Base-by-base conservation (phyloP, 2,329 filamentous ascomycete genomes). In the Coleophoma cylindrospora region DNA sequence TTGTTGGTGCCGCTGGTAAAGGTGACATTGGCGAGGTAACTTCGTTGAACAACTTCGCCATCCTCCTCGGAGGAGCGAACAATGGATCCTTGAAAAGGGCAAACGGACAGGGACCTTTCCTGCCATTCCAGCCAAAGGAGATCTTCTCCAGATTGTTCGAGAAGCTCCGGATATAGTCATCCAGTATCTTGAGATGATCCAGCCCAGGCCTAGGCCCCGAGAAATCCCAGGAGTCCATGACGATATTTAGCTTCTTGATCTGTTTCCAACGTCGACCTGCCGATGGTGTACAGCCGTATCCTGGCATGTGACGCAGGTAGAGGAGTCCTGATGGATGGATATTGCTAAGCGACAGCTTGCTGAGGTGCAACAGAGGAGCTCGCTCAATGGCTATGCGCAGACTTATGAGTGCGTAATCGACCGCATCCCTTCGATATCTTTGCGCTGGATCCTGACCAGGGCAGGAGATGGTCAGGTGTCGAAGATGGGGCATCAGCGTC, bases 321-420 rank as follows among this genome's bases (percentile, higher is more conserved):
- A 86, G 77, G 47, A 95, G 81, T 8, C 86, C 87, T 1, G 81
- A 79, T 0, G 89, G 83, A 59, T 95, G 89, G 10, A 95, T 79
- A 2, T 81, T 81, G 12, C 81, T 79, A 2, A 95, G 76, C 1
- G 87, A 87, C 3, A 96, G 75, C 53, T 84, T 85, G 55, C 76
- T 73, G 13, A 96, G 77, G 51, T 75, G 77, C 46, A 72, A 73
- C 45, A 94, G 70, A 1, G 83, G 80, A 10, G 84, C 81, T 48
- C 85, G 80, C 71, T 95, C 91, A 32, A 95, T 70, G 12, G 91
- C 86, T 56, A 95, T 90, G 56, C 90, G 86, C 49, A 95, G 71
- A 56, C 89, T 94, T 64, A 95, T 90, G 54, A 96, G 81, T 4
- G 89, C 89, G 64, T 94, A 95, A 74, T 95, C 91, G 52, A 95